Conservation (phyloP, 495 filamentous ascomycete genomes). For the Xylaria intraflava region DNA sequence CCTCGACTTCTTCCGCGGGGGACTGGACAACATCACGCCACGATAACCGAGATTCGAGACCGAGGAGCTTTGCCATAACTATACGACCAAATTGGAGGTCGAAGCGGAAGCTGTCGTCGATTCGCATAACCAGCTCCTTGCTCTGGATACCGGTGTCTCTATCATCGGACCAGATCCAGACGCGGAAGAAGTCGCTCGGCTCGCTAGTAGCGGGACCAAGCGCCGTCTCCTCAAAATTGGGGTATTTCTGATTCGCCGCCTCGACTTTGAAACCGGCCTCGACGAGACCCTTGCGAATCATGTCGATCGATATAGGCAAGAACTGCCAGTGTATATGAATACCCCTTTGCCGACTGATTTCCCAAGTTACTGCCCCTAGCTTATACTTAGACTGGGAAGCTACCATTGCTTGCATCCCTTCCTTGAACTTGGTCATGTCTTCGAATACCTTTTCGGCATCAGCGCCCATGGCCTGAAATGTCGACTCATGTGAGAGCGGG, state of each 20-base stretch:
- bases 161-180: conserved; percentile 66
- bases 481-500: conserved; percentile 61
- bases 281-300: conserved; percentile 61
- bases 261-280: conserved; percentile 79
- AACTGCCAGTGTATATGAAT: conserved; percentile 96
- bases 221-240: conserved; percentile 39
- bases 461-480: conserved; percentile 53
- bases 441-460: conserved; percentile 54
- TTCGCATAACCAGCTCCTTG: conserved; percentile 42
- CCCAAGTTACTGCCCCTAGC: conserved; percentile 82
- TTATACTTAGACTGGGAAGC: conserved; percentile 43
- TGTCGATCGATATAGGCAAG: conserved; percentile 61
- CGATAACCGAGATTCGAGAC: conserved; percentile 61
- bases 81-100: conserved; percentile 60
- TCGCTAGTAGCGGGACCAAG: conserved; percentile 32
- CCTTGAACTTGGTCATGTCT: conserved; percentile 78
- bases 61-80: conserved; percentile 82
- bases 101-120: conserved; percentile 46
- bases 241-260: conserved; percentile 69
- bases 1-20: conserved; percentile 66
- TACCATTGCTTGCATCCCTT: conserved; percentile 64
- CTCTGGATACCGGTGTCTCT: conserved; percentile 36
- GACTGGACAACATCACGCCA: conserved; percentile 82
- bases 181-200: conserved; percentile 71
- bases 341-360: conserved; percentile 68